Evolutionary conservation across 2,329 filamentous ascomycete species (phyloP).

Genomic region (Talaromyces atroroseus): DNA sequence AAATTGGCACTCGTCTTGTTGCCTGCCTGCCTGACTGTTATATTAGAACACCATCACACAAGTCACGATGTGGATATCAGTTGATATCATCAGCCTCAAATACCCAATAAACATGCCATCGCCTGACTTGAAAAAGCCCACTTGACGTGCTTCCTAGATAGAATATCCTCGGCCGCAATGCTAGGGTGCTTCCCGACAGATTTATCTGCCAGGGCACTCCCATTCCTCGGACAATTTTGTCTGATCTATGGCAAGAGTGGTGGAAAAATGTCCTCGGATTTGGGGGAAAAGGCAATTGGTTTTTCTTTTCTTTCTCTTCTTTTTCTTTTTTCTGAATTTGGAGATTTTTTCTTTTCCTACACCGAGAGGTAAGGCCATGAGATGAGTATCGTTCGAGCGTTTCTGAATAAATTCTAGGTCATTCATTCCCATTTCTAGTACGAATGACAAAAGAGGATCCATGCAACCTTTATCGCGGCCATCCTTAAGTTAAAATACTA

Average conservation of each 20-base stretch:
- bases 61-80: background rate
- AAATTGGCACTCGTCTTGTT: background rate
- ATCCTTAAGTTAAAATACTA: background rate
- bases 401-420: background rate
- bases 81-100: background rate
- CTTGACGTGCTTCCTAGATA: background rate
- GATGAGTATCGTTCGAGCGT: background rate
- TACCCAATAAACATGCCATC: background rate
- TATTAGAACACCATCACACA: background rate
- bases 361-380: background rate
- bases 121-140: background rate
- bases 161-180: background rate
- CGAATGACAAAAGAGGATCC: background rate
- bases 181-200: background rate
- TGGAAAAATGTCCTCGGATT: background rate
- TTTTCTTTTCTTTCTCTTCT: background rate
- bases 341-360: background rate
- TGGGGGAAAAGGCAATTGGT: background rate
- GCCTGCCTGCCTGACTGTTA: background rate
- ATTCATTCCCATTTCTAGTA: too few species aligned
- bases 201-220: background rate
- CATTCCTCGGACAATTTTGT: background rate
- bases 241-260: background rate
- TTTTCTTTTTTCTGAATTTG: background rate
- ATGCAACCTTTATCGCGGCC: background rate